Evolutionary conservation across 768 basidiomycete species (phyloP).

Genomic region (Megacollybia marginata): DNA sequence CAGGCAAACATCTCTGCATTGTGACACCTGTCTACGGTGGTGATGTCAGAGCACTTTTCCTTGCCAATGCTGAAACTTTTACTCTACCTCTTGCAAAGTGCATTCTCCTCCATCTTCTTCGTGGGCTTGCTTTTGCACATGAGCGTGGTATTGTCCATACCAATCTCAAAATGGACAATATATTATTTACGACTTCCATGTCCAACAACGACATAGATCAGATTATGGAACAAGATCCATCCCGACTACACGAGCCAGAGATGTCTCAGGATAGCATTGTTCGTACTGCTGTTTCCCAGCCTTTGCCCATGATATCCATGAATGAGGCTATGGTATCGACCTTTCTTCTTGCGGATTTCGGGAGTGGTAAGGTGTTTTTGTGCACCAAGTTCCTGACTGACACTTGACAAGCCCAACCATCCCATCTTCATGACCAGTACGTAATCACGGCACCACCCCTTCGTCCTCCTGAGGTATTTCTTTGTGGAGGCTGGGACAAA

Average conservation of each 20-base stretch:
- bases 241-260: conserved; percentile 14
- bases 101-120: conserved; percentile 18
- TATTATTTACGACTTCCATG: conserved; percentile 12
- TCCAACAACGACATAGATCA: conserved; percentile 7
- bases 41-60: conserved; percentile 14
- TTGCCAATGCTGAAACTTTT: conserved; percentile 4
- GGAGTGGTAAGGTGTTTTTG: conserved; percentile 12
- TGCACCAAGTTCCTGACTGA: not conserved
- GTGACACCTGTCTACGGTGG: conserved; percentile 18
- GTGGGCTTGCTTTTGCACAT: conserved; percentile 16
- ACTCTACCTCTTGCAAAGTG: conserved; percentile 20
- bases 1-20: conserved; percentile 19
- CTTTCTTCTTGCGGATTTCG: conserved; percentile 20
- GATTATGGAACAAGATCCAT: conserved; percentile 11
- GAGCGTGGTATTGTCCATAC: conserved; percentile 17
- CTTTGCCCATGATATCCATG: conserved; percentile 16
- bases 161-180: conserved; percentile 23
- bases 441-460: conserved; percentile 13
- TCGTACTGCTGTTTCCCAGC: conserved; percentile 18
- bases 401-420: conserved; percentile 9
- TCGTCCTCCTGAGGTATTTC: conserved; percentile 20
- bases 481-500: conserved; percentile 16
- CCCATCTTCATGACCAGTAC: conserved; percentile 6
- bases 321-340: conserved; percentile 13
- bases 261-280: conserved; percentile 13